phyloP scores from a whole-genome alignment of 352 stramenopile genomes.

The Globisporangium cederbergense region DNA sequence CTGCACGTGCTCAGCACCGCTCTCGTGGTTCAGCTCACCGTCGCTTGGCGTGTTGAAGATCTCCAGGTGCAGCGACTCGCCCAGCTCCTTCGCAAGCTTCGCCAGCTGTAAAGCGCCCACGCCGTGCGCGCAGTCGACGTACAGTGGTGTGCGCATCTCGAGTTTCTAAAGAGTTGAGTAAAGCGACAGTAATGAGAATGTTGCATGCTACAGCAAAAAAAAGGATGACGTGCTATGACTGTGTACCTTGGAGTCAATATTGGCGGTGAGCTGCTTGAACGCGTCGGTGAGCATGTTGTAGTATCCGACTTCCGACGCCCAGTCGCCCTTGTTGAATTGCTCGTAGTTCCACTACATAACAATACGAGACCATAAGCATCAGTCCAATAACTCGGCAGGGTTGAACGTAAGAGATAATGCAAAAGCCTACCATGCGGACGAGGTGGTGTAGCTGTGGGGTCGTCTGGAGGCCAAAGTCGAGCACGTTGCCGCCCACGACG shows the following conservation, averaged over 20 bases:
- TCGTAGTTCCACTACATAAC: constrained; percentile 77
- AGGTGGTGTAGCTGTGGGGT: constrained; percentile 97
- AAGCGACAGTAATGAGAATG: neutral
- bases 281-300: constrained; percentile 92
- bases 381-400: neutral
- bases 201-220: too few species aligned
- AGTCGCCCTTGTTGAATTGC: constrained; percentile 87
- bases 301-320: constrained; percentile 91
- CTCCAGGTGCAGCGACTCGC: constrained; percentile 78
- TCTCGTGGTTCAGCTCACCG: constrained; percentile 94
- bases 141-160: constrained; percentile 73
- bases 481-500: constrained; percentile 85
- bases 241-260: constrained; percentile 64
- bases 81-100: constrained; percentile 76
- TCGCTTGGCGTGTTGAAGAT: constrained; percentile 77
- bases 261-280: constrained; percentile 89
- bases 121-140: constrained; percentile 93
- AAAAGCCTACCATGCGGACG: constrained; percentile 85
- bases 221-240: too few species aligned
- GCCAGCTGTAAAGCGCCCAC: constrained; percentile 84
- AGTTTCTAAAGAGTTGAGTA: constrained; percentile 36
- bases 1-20: constrained; percentile 96
- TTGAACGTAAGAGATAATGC: neutral
- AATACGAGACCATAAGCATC: neutral
- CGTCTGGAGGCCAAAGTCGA: constrained; percentile 95